Evolutionary conservation across 2,329 filamentous ascomycete species (phyloP).

Genomic region (Cryphonectria parasitica): DNA sequence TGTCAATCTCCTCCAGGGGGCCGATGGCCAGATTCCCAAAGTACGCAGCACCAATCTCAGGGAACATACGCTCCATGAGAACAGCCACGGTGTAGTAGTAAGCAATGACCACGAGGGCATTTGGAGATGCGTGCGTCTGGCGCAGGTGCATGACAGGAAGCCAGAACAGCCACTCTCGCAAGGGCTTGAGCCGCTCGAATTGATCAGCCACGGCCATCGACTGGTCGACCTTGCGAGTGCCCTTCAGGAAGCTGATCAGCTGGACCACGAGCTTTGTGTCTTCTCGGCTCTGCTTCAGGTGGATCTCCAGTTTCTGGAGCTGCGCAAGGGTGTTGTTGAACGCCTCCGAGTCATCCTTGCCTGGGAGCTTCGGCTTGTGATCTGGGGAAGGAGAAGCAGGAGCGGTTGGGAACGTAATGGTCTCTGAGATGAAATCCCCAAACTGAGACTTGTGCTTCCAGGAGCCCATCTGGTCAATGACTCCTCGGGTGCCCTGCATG

Average conservation of each 20-base stretch:
- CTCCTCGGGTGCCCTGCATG: constrained; percentile 88
- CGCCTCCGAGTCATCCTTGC: constrained; percentile 71
- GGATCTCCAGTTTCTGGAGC: constrained; percentile 68
- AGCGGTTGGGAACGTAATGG: constrained; percentile 72
- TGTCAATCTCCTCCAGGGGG: constrained; percentile 85
- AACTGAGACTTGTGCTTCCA: constrained; percentile 92
- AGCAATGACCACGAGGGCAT: constrained; percentile 80
- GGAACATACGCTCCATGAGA: constrained; percentile 87
- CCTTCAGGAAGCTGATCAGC: constrained; percentile 73
- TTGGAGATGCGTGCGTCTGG: constrained; percentile 74
- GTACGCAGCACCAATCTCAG: constrained; percentile 87
- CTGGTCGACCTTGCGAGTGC: constrained; percentile 71
- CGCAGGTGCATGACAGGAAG: constrained; percentile 84
- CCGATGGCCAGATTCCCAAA: constrained; percentile 78
- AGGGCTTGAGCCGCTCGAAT: constrained; percentile 85
- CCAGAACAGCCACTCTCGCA: constrained; percentile 96
- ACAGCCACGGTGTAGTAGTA: constrained; percentile 91
- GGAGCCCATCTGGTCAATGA: constrained; percentile 87
- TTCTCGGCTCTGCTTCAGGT: constrained; percentile 70
- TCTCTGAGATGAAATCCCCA: constrained; percentile 78
- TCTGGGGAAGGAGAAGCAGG: constrained; percentile 65
- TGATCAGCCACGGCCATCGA: constrained; percentile 77
- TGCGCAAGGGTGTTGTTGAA: constrained; percentile 70
- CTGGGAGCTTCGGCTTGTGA: constrained; percentile 64
- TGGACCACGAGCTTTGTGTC: constrained; percentile 71